Evolutionary conservation across 352 stramenopile species (phyloP).

Genomic region (Hyaloperonospora brassicae): DNA sequence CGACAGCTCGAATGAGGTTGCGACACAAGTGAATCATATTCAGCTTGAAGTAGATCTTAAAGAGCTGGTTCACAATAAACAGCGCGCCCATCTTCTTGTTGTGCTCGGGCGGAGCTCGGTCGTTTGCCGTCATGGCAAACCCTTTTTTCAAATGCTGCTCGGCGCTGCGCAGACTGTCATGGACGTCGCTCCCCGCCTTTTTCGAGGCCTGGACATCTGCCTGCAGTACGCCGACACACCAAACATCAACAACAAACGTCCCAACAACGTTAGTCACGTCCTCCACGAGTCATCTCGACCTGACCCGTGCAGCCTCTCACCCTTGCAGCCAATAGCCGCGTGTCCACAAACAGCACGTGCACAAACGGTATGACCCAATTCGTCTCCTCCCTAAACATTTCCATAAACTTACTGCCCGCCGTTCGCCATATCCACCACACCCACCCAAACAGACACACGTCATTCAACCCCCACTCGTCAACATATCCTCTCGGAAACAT

Average conservation of each 20-base stretch:
- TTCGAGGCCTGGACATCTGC: slow-evolving; percentile 59
- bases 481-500: too few species aligned
- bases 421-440: slow-evolving; percentile 1
- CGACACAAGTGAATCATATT: slow-evolving; percentile 92
- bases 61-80: slow-evolving; percentile 93
- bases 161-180: slow-evolving; percentile 68
- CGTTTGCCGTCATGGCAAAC: slow-evolving; percentile 80
- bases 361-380: slow-evolving; percentile 84
- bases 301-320: slow-evolving; percentile 18
- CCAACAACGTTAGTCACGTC: too few species aligned
- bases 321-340: slow-evolving; percentile 53
- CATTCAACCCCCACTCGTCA: neutral
- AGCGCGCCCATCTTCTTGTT: slow-evolving; percentile 84
- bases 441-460: neutral
- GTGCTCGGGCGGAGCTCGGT: slow-evolving; percentile 61
- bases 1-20: slow-evolving; percentile 87
- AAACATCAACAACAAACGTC: neutral
- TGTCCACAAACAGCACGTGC: slow-evolving; percentile 74
- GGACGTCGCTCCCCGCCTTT: slow-evolving; percentile 59
- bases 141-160: slow-evolving; percentile 84
- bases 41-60: slow-evolving; percentile 96
- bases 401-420: slow-evolving; percentile 69
- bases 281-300: neutral
- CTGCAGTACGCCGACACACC: slow-evolving; percentile 17
- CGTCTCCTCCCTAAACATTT: slow-evolving; percentile 73